phyloP scores from a whole-genome alignment of 495 filamentous ascomycete species.

The Penicillium taxi region DNA sequence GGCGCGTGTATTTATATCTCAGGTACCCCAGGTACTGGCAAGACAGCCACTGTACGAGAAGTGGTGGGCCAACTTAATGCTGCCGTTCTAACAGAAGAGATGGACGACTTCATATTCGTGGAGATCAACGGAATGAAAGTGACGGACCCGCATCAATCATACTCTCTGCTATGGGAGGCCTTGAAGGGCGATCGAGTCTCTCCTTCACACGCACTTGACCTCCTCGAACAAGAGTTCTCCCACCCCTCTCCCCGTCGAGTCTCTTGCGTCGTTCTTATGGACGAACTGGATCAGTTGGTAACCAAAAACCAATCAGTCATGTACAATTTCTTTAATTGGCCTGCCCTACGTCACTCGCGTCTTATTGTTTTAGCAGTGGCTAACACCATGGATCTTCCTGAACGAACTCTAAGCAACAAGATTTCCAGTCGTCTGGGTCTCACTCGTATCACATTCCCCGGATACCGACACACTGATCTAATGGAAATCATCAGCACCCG shows the following conservation, averaged over 20 bases:
- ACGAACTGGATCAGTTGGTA: slow-evolving; percentile 95
- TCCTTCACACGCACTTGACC: slow-evolving; percentile 81
- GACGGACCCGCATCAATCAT: slow-evolving; percentile 94
- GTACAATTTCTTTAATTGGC: slow-evolving; percentile 99
- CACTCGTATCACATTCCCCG: slow-evolving; percentile 90
- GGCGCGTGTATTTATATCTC: slow-evolving; percentile 98
- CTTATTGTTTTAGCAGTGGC: slow-evolving; percentile 95
- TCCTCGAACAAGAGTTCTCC: slow-evolving; percentile 86
- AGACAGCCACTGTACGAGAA: slow-evolving; percentile 95
- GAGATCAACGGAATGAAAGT: slow-evolving; percentile 99
- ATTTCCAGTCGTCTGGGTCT: slow-evolving; percentile 87
- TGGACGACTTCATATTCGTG: slow-evolving; percentile 98
- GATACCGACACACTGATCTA: slow-evolving; percentile 95
- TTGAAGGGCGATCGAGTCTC: slow-evolving; percentile 87
- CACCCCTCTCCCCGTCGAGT: slow-evolving; percentile 82
- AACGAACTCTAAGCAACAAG: slow-evolving; percentile 94
- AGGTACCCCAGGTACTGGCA: slow-evolving; percentile 97
- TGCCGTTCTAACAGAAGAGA: slow-evolving; percentile 77
- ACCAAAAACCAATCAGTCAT: slow-evolving; percentile 97
- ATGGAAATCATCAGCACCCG: slow-evolving; percentile 94
- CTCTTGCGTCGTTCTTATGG: slow-evolving; percentile 97
- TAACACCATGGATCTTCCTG: slow-evolving; percentile 98
- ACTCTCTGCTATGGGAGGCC: slow-evolving; percentile 93
- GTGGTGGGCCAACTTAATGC: slow-evolving; percentile 83
- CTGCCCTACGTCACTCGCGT: slow-evolving; percentile 78